Base-by-base conservation (phyloP, 805 yeast genomes). In the Candida schatavii region DNA sequence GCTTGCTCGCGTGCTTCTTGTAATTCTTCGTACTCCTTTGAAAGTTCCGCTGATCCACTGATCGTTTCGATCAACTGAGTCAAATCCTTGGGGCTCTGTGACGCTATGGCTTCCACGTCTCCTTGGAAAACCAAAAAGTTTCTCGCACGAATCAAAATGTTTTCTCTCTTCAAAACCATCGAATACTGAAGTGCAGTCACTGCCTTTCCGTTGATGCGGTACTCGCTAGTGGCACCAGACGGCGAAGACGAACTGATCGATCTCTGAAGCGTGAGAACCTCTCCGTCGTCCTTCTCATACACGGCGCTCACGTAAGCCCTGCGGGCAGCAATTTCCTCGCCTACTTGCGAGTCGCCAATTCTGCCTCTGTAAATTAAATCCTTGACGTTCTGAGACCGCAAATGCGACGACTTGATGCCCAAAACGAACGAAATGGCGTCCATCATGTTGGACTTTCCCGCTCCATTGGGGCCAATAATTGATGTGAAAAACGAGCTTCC, bases 391-490 rank as follows among this genome's bases (percentile, higher is more conserved):
- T 74, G 68, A 1, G 97, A 87, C 52, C 99, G 76, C 44, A 93
- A 70, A 43, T 86, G 90, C 14, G 73, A 65, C 17, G 88, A 77
- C 51, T 84, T 72, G 37, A 91, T 81, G 20, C 99, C 99, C 28
- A 93, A 72, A 6, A 91, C 98, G 61, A 93, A 93, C 17, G 97
- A 84, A 35, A 93, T 85, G 27, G 99, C 97, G 60, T 93, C 99
- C 85, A 93, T 90, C 81, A 93, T 85, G 57, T 93, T 93, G 32
- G 96, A 86, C 66, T 93, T 93, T 5, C 99, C 99, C 0, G 97
- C 85, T 26, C 99, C 99, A 72, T 93, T 93, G n/a, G 98, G 98
- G 1, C 99, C 99, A 44, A 93, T 86, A 47, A 93, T 87, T 35
- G 95, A 83, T 1, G 96, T 88, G 68, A 93, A 93, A 46, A 76